phyloP scores from a whole-genome alignment of 2,329 filamentous ascomycete species.

The Truncatella angustata region DNA sequence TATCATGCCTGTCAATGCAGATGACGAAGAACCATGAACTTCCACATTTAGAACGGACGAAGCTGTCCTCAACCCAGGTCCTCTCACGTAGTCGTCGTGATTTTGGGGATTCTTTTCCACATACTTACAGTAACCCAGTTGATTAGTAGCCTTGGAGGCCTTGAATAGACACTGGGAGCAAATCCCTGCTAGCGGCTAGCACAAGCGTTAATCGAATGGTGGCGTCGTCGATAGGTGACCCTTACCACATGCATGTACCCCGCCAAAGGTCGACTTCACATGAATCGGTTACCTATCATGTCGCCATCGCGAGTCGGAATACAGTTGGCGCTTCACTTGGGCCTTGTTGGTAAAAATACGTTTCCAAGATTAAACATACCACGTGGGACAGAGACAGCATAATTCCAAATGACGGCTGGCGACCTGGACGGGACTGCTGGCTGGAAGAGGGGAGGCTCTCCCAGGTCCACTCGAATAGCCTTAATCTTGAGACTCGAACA shows the following conservation, averaged over 20 bases:
- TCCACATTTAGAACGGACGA: too few relatives aligned
- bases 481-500: conserved; percentile 15
- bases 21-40: too few relatives aligned
- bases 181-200: neutral
- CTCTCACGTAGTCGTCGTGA: too few relatives aligned
- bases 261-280: neutral
- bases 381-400: neutral
- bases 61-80: too few relatives aligned
- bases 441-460: neutral
- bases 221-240: neutral
- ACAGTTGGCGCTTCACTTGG: neutral
- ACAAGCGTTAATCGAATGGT: neutral
- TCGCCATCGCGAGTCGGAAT: too few relatives aligned
- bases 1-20: too few relatives aligned
- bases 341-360: too few relatives aligned
- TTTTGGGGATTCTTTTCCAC: too few relatives aligned
- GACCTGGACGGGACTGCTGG: neutral
- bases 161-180: neutral
- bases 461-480: conserved; percentile 11
- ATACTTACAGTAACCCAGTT: too few relatives aligned
- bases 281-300: too few relatives aligned
- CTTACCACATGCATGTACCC: neutral
- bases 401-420: neutral
- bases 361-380: neutral
- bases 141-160: too few relatives aligned